Conservation (phyloP, 106 monocot genomes). For the Allium cepa region DNA sequence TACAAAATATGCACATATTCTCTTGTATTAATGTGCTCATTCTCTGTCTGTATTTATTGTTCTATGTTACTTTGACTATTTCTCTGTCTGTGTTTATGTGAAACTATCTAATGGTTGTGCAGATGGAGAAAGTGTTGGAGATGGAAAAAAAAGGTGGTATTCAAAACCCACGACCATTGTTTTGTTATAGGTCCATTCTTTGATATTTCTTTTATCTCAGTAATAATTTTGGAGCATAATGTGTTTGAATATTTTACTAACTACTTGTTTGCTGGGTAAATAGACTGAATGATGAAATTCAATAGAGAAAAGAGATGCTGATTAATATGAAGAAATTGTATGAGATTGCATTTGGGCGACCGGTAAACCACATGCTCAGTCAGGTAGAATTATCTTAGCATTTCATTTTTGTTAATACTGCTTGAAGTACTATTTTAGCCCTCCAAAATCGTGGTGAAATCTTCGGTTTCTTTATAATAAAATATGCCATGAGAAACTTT, state of each 20-base stretch:
- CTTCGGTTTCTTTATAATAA: too few relatives aligned
- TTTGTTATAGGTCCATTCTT: neutral
- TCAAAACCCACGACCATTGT: neutral
- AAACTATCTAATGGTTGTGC: slow-evolving; percentile 9
- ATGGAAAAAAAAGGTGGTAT: slow-evolving; percentile 85
- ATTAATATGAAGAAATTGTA: slow-evolving; percentile 87
- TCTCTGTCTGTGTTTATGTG: neutral
- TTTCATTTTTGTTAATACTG: neutral
- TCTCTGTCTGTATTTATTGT: too few relatives aligned
- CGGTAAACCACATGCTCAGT: slow-evolving; percentile 91
- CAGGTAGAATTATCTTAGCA: slow-evolving; percentile 32
- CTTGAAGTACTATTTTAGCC: too few relatives aligned
- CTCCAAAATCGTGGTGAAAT: too few relatives aligned
- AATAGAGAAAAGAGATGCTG: slow-evolving; percentile 87
- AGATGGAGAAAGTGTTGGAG: slow-evolving; percentile 99
- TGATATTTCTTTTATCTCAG: neutral
- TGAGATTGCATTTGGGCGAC: slow-evolving; percentile 80
- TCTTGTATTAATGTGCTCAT: too few relatives aligned
- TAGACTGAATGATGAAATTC: slow-evolving; percentile 79
- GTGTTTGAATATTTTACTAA: slow-evolving; percentile 12
- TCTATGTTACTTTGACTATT: too few relatives aligned
- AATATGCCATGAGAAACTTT: too few relatives aligned
- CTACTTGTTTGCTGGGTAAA: slow-evolving; percentile 42
- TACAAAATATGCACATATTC: too few relatives aligned
- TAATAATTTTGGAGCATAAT: neutral